Evolutionary conservation across 1,284 basidiomycete species (phyloP).

Genomic region (Ceratobasidium sp.): DNA sequence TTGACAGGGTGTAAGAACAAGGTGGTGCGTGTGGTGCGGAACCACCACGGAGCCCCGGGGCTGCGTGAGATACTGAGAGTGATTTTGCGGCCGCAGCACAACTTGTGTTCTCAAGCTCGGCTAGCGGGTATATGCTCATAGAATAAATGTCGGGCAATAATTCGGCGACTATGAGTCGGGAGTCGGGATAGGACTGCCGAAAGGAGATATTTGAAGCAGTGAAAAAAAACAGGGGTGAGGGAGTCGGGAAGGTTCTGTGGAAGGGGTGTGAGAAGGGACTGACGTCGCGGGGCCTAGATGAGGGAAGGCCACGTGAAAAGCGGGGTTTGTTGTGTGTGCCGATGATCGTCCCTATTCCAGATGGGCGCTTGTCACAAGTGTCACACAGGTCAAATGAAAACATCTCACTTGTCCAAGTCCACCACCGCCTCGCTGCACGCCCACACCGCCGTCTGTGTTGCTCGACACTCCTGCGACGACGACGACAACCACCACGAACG

Average conservation of each 20-base stretch:
- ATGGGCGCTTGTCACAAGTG: conserved; percentile 10
- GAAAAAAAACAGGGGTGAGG: conserved; percentile 5
- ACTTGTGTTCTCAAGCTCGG: background rate
- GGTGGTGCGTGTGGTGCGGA: background rate
- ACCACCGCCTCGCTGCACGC: conserved; percentile 4
- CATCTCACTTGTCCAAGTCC: conserved; percentile 9
- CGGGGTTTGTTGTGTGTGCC: background rate
- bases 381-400: background rate
- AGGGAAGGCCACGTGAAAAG: background rate
- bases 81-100: background rate
- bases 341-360: conserved; percentile 8
- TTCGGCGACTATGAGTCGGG: conserved; percentile 19
- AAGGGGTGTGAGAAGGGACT: background rate
- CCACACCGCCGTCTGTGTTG: conserved; percentile 4
- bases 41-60: background rate
- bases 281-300: conserved; percentile 16
- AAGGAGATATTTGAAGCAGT: background rate
- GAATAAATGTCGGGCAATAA: background rate
- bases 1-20: background rate
- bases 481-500: background rate
- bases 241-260: conserved; percentile 7
- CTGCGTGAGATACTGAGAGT: background rate
- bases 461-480: background rate
- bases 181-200: background rate
- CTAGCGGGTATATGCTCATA: background rate